Base-by-base conservation (phyloP, 148 eudicot genomes). In the Silene latifolia region DNA sequence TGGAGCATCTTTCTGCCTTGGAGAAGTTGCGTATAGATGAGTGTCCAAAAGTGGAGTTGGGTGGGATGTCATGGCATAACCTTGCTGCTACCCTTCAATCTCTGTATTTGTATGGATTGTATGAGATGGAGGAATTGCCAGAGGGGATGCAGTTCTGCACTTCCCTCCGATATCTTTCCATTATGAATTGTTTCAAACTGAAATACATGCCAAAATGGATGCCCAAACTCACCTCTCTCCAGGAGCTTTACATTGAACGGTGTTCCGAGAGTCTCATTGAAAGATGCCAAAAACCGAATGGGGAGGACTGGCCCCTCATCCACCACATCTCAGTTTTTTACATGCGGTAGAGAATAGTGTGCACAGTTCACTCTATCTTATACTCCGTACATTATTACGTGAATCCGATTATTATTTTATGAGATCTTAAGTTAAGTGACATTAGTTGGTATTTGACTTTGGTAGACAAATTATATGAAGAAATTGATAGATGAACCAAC, bases 1-100 rank as follows among this genome's bases (percentile, higher is more conserved):
- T 79, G 32, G 68, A 73, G 39, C 77, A 79, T 73, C 77, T 73
- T 5, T 58, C 59, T 57, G 67, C 61, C 15, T 27, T 79, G 59
- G 73, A 73, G 39, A 0, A 0, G 0, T 8, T 79, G 24, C 0
- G 8, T 1, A 9, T 67, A 8, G 0, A 0, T 0, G 3, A 15
- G 0, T 11, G 46, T 11, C 12, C 3, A 1, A 23, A 2, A n/a
- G 1, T 79, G 68, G 42, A 18, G 5, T 3, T 21, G 8, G 24
- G 6, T 5, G 24, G 8, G 11, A 69, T 17, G 57, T n/a, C 66
- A 32, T 65, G 71, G 80, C 25, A 12, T 53, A 61, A 27, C 27
- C 60, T 69, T 24, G 4, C 21, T 18, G 35, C 3, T 32, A 13
- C 58, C 57, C 77, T 79, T 32, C 62, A 6, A 10, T 1, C 14